These are phyloP conservation scores for Haplosporangium sp. DNA, from an alignment of 371 early-diverging fungal species.

Conservation along the genomic window DNA sequence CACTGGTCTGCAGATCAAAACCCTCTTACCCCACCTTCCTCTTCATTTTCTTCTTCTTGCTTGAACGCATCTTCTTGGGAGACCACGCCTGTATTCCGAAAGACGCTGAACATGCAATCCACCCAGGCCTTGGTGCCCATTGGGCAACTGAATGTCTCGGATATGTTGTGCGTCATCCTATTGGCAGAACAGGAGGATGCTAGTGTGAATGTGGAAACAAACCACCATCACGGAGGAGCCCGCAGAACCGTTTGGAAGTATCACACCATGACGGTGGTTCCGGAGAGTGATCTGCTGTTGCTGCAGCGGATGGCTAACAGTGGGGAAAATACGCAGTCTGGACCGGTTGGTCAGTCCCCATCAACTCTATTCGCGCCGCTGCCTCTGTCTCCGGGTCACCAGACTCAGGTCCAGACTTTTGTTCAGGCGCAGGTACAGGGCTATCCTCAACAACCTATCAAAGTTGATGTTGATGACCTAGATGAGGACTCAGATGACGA, in stretches of 20 bases:
- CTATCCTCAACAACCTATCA: background rate
- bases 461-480: constrained; percentile 2
- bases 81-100: constrained; percentile 14
- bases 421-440: background rate
- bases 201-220: background rate
- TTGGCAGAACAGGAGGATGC: constrained; percentile 5
- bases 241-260: constrained; percentile 11
- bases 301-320: background rate
- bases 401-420: too few species aligned
- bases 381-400: too few species aligned
- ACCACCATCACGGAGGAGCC: background rate
- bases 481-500: constrained; percentile 37
- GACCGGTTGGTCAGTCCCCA: background rate
- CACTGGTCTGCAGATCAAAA: constrained; percentile 7
- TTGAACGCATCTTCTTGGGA: constrained; percentile 2
- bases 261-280: constrained; percentile 10
- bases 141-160: background rate
- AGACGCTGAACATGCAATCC: background rate
- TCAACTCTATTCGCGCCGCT: too few species aligned
- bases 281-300: constrained; percentile 1
- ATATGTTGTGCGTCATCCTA: constrained; percentile 14
- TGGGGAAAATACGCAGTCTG: background rate
- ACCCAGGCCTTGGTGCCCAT: constrained; percentile 18
- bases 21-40: constrained; percentile 4
- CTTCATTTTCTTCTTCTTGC: background rate